Evolutionary conservation across 2,329 filamentous ascomycete genomes (phyloP).

Genomic region (Pseudocercospora cruenta): DNA sequence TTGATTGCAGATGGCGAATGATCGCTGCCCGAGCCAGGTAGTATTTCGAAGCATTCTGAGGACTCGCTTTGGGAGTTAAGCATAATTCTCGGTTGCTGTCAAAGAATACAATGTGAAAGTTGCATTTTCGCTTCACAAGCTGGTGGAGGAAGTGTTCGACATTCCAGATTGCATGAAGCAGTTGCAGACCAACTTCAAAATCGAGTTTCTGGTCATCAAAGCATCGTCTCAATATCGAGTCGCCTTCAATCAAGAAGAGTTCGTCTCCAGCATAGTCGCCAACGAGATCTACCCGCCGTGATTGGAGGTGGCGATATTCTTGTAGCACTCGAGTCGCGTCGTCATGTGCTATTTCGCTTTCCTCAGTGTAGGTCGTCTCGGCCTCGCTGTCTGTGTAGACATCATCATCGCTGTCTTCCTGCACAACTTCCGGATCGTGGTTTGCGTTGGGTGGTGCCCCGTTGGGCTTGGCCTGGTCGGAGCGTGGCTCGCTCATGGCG

Average conservation of each 20-base stretch:
- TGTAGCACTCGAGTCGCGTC: conserved; percentile 7
- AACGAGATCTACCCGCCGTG: conserved; percentile 65
- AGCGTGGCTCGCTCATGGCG: neutral
- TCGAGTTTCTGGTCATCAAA: conserved; percentile 67
- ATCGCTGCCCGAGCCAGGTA: conserved; percentile 65
- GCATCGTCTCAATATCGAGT: conserved; percentile 69
- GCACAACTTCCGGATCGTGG: neutral
- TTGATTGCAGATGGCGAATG: conserved; percentile 63
- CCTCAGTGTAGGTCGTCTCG: neutral
- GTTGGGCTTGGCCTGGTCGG: neutral
- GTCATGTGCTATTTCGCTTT: neutral
- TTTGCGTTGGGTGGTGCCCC: neutral
- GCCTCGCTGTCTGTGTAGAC: conserved; percentile 9
- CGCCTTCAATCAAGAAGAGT: conserved; percentile 72
- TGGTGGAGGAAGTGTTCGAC: conserved; percentile 66
- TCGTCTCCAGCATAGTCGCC: conserved; percentile 77
- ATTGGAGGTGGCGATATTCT: conserved; percentile 47
- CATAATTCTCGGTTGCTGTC: conserved; percentile 60
- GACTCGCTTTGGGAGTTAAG: conserved; percentile 50
- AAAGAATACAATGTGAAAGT: conserved; percentile 74
- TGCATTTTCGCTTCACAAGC: conserved; percentile 66
- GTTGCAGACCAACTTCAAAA: conserved; percentile 68
- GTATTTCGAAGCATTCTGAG: conserved; percentile 55
- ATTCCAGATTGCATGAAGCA: conserved; percentile 71
- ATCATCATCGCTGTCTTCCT: conserved; percentile 4